phyloP scores from a whole-genome alignment of 2,329 filamentous ascomycete species.

The Neocucurbitaria cava region DNA sequence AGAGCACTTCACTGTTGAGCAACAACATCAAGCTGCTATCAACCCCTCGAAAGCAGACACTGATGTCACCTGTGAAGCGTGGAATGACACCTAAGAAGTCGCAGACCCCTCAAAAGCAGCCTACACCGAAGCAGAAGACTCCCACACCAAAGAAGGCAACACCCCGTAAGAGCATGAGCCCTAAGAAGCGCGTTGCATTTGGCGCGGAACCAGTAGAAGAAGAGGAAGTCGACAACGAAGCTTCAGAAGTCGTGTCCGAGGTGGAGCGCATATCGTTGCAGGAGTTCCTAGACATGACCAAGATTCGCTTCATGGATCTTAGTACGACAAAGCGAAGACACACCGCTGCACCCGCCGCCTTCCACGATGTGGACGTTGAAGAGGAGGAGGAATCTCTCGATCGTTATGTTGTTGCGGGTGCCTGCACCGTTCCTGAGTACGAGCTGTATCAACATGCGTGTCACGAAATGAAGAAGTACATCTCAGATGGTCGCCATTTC shows the following conservation, averaged over 20 bases:
- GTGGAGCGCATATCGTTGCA: constrained; percentile 79
- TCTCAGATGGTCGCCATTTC: constrained; percentile 87
- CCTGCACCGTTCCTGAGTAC: constrained; percentile 90
- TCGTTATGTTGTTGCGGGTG: constrained; percentile 83
- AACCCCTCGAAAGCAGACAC: constrained; percentile 56
- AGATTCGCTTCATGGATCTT: constrained; percentile 97
- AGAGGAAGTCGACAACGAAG: constrained; percentile 34
- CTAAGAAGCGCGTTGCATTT: constrained; percentile 44
- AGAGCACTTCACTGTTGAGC: constrained; percentile 44
- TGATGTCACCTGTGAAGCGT: constrained; percentile 52
- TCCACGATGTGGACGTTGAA: constrained; percentile 46
- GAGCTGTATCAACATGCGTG: constrained; percentile 96
- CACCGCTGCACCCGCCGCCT: constrained; percentile 63
- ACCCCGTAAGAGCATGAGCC: constrained; percentile 40
- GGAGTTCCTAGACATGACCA: constrained; percentile 93
- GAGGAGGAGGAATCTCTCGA: constrained; percentile 67
- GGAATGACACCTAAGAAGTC: constrained; percentile 46
- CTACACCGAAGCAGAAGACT: constrained; percentile 51
- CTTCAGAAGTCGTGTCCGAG: constrained; percentile 33
- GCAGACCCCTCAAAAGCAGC: constrained; percentile 46
- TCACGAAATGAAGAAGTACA: constrained; percentile 95
- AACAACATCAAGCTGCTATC: constrained; percentile 57
- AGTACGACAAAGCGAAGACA: constrained; percentile 94
- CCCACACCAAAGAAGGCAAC: constrained; percentile 45
- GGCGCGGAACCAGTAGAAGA: constrained; percentile 33